A percentile compares a stretch with the other conserved stretches of the same genome.
phyloP scores from a whole-genome alignment of 306 rosid genomes.

The Gastrolobium bilobum region DNA sequence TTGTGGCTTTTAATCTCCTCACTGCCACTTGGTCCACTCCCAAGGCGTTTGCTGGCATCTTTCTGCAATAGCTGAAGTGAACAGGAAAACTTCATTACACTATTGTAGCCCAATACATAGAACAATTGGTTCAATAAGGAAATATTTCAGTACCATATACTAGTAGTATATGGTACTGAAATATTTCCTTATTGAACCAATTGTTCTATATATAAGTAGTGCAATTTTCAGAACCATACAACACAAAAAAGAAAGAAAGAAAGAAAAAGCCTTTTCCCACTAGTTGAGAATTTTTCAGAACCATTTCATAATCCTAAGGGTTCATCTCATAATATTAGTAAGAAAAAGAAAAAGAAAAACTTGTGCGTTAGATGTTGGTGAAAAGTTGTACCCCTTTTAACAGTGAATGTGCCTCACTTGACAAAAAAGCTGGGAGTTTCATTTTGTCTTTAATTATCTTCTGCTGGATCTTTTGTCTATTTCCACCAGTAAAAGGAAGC shows the following conservation, averaged over 20 bases:
- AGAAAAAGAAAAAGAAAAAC: neutral
- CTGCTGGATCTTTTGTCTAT: conserved; percentile 74
- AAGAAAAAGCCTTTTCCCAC: neutral
- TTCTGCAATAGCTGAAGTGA: conserved; percentile 78
- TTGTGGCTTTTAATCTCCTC: conserved; percentile 77
- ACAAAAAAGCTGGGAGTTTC: conserved; percentile 79
- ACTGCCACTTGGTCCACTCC: conserved; percentile 66
- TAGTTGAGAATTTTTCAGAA: neutral
- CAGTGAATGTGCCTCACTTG: conserved; percentile 88
- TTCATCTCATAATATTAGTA: no score
- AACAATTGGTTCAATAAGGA: neutral
- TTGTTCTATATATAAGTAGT: conserved; percentile 7
- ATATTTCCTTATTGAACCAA: neutral
- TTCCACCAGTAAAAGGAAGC: conserved; percentile 83
- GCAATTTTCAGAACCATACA: neutral
- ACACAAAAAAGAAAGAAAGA: no score
- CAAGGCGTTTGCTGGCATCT: conserved; percentile 74
- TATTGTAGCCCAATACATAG: conserved; percentile 4
- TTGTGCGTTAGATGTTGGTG: neutral
- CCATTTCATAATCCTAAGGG: neutral
- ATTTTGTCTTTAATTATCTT: conserved; percentile 83
- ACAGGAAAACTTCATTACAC: conserved; percentile 40
- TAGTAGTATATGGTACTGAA: neutral
- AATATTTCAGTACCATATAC: conserved; percentile 1
- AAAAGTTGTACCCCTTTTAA: conserved; percentile 70